These are phyloP conservation scores for Tolypocladium cylindrosporum DNA, from an alignment of 2,329 filamentous ascomycete genomes.

Conservation along the genomic window DNA sequence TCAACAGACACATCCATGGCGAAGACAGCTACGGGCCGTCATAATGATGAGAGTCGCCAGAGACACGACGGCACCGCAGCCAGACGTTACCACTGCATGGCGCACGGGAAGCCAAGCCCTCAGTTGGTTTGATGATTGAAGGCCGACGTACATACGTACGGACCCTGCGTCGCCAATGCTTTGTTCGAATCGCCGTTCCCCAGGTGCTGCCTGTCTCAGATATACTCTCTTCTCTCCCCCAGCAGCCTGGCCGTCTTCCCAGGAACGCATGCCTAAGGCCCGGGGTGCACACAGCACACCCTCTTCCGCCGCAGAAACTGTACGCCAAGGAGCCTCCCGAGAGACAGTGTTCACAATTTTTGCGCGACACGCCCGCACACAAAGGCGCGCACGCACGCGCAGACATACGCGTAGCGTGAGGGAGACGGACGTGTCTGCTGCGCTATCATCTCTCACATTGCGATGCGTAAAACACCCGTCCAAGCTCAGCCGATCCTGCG, in stretches of 20 bases:
- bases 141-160: not conserved
- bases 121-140: not conserved
- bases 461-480: not conserved
- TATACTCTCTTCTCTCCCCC: not conserved
- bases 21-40: not conserved
- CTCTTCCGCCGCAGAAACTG: not conserved
- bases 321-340: not conserved
- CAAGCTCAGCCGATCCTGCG: not conserved
- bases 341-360: not conserved
- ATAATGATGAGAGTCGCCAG: not conserved
- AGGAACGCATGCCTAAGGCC: not conserved
- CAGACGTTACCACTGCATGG: not conserved
- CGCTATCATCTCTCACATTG: not conserved
- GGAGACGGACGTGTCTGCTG: not conserved
- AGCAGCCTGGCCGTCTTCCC: not conserved
- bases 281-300: not conserved
- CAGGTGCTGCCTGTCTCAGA: not conserved
- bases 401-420: not conserved
- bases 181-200: not conserved
- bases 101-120: not conserved
- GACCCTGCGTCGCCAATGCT: not conserved
- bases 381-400: not conserved
- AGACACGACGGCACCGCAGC: not conserved
- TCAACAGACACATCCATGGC: not conserved
- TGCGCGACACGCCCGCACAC: not conserved